Conservation (phyloP, 179 eudicot species). For the Beta macrorhiza region DNA sequence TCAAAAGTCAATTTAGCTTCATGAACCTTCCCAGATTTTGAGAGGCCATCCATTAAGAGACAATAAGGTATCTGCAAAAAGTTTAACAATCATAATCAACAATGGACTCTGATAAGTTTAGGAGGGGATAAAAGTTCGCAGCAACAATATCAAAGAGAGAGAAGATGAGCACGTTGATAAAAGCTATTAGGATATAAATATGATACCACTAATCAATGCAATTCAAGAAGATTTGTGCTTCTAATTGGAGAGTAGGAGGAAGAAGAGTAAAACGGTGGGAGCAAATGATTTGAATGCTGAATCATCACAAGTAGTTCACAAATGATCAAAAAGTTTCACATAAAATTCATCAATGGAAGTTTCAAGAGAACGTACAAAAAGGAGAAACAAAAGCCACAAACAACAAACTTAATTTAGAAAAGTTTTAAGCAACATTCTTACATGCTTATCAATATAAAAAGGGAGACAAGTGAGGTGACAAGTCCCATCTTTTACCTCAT, state of each 20-base stretch:
- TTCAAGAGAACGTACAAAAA: too few relatives aligned
- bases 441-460: too few relatives aligned
- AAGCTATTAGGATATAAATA: neutral
- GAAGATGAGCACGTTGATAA: neutral
- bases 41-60: slow-evolving; percentile 81
- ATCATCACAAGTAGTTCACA: neutral
- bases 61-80: slow-evolving; percentile 87
- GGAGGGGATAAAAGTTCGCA: neutral
- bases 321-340: too few relatives aligned
- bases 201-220: neutral
- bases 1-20: slow-evolving; percentile 72
- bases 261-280: neutral
- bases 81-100: slow-evolving; percentile 10
- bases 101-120: neutral
- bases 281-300: neutral
- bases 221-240: neutral
- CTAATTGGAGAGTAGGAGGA: neutral
- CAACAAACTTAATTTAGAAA: too few relatives aligned
- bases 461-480: too few relatives aligned
- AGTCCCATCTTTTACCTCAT: too few relatives aligned
- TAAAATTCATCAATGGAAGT: too few relatives aligned
- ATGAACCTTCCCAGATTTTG: slow-evolving; percentile 68
- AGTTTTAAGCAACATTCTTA: too few relatives aligned
- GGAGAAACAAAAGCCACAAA: too few relatives aligned
- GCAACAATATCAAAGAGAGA: neutral